Base-by-base conservation (phyloP, 345 rosid genomes). In the Rubroshorea leprosula region DNA sequence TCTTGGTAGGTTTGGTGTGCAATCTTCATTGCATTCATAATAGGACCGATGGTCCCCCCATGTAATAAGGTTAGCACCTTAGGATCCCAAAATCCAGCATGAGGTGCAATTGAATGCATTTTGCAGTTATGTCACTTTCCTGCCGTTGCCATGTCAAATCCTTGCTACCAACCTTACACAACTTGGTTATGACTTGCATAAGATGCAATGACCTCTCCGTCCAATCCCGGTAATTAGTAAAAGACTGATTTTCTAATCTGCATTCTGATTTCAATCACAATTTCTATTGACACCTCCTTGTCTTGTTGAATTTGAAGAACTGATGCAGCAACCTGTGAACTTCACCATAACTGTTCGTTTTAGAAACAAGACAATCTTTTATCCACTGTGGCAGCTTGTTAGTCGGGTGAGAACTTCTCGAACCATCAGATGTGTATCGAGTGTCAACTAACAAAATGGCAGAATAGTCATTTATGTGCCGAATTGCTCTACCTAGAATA, bases 371-470 rank as follows among this genome's bases (percentile, higher is more conserved):
- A 12, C 79, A 44, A 60, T 81, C 90, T 69, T 73, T 85, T 59
- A 87, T 90, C 96, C 97, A 90, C 58, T 44, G 74, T 0, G 96
- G 96, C 55, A 90, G 93, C 79, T 81, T 90, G 75, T 75, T 71
- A 54, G 83, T 70, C 54, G 90, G 95, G 70, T 76, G 86, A 48
- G 81, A 41, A 51, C 77, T 57, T 56, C 76, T 80, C 7, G 74
- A 71, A 46, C 89, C 71, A 66, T 82, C 86, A 41, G 70, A 74
- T 11, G 80, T 70, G 64, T 85, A 91, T 4, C 96, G 86, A 23
- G 18, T 68, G 60, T 91, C 98, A 20, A 87, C 95, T 70, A 90
- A 77, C 74, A 91, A 71, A 63, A 88, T 85, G 62, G 98, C 96
- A 25, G 98, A 81, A 55, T 88, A 80, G 66, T 88, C 98, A 55